Conservation (phyloP, 116 monocot genomes). For the Posidonia oceanica region DNA sequence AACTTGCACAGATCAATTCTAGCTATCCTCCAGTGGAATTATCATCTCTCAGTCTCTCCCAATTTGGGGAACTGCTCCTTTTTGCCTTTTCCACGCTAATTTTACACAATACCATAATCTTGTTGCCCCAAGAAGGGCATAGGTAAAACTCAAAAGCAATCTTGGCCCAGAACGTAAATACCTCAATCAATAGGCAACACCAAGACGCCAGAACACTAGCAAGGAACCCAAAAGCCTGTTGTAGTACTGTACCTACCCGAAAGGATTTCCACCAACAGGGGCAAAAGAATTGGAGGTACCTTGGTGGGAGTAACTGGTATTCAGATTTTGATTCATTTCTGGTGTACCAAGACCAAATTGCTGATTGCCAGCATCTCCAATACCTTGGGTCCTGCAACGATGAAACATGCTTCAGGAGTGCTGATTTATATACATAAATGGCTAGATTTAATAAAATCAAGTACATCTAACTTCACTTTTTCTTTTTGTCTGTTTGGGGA, state of each 20-base stretch:
- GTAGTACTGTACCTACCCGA: conserved; percentile 27
- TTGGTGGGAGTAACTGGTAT: conserved; percentile 19
- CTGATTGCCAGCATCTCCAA: conserved; percentile 17
- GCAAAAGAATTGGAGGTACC: conserved; percentile 36
- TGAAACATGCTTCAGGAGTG: no score
- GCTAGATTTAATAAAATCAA: no score
- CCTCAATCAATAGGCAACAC: neutral
- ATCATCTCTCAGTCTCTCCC: neutral
- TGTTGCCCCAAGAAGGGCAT: neutral
- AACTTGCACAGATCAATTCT: neutral
- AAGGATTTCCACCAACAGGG: conserved; percentile 59
- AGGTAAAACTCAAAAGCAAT: neutral
- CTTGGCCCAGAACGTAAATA: neutral
- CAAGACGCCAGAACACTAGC: neutral
- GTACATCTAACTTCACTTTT: no score
- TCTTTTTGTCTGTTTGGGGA: no score
- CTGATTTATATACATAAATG: no score
- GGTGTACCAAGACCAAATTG: conserved; percentile 15
- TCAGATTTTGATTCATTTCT: conserved; percentile 21
- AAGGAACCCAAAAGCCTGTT: neutral
- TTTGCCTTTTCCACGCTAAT: neutral
- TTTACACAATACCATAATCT: neutral
- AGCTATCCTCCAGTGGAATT: neutral
- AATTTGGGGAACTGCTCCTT: neutral
- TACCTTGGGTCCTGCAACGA: conserved; percentile 38